These are phyloP conservation scores for Starmerella scarabaei DNA, from an alignment of 805 yeast genomes.

Conservation along the genomic window DNA sequence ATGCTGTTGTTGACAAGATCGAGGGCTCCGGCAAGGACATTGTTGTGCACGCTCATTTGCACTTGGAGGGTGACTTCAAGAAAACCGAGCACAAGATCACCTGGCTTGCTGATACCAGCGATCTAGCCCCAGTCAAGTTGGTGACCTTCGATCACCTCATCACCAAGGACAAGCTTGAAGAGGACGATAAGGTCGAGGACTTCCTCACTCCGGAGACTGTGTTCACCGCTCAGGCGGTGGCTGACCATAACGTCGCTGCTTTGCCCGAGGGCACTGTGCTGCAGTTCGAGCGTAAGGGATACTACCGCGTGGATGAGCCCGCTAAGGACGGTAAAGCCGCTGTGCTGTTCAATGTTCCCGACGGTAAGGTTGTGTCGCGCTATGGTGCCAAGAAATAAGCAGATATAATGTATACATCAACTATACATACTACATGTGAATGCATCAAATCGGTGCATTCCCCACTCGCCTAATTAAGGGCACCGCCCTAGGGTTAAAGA, in stretches of 20 bases:
- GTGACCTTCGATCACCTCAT: constrained; percentile 90
- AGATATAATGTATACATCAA: neutral
- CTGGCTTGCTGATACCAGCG: constrained; percentile 79
- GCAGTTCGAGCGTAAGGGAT: constrained; percentile 96
- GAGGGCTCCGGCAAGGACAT: constrained; percentile 48
- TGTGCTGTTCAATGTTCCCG: constrained; percentile 87
- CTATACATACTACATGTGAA: no score
- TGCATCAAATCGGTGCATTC: no score
- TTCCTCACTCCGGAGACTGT: constrained; percentile 79
- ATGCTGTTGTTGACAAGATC: constrained; percentile 63
- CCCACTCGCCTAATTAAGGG: no score
- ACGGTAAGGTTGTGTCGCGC: constrained; percentile 71
- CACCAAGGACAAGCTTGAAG: constrained; percentile 89
- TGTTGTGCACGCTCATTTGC: constrained; percentile 59
- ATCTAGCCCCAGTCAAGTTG: constrained; percentile 58
- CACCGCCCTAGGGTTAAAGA: no score
- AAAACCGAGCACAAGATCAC: constrained; percentile 90
- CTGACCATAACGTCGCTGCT: constrained; percentile 62
- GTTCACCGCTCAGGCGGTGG: constrained; percentile 64
- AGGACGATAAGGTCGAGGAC: constrained; percentile 85
- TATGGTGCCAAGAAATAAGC: constrained; percentile 52
- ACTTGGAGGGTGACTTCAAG: constrained; percentile 93
- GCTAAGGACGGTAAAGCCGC: constrained; percentile 46
- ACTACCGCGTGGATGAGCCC: constrained; percentile 63
- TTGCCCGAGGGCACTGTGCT: constrained; percentile 78